Evolutionary conservation across 768 basidiomycete species (phyloP), one percentile per base, ranked within the genome.

Genomic region (Favolaschia claudopus): DNA sequence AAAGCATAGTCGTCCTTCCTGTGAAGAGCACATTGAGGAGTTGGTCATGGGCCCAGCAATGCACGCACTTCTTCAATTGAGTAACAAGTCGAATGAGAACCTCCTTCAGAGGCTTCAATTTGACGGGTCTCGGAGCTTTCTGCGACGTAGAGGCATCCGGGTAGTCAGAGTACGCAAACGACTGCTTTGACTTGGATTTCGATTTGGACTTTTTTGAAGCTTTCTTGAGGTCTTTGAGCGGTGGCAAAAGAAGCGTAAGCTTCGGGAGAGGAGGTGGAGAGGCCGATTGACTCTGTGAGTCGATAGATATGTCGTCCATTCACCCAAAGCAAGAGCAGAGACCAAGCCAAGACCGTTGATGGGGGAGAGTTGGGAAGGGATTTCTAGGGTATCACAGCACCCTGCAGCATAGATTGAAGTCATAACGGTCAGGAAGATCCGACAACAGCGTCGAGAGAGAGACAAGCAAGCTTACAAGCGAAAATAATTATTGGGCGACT

Each of bases 1-100:
- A 93, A 93, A 2, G 89, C 91, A 78, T 93, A 93, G 73, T 91
- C 89, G 69, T 93, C 92, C 72, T 89, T 92, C 77, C 92, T 93
- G 63, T 69, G 24, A 19, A 32, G 17, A 46, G 38, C 4, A 29
- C 44, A 25, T 38, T 69, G 45, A 70, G 57, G 37, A 42, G 39
- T 29, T 31, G 19, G 12, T 7, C 6, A 20, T 22, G 36, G 10
- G 28, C 32, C 62, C 52, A 37, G 40, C 10, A 46, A 17, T 27
- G 39, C 40, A 64, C 82, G 50, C 58, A 91, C 92, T 88, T 92
- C 77, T 92, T 92, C 25, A 93, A 85, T 73, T 89, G 89, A 1
- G 72, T 67, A 42, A 93, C 86, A 19, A 93, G 77, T 70, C 85
- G 87, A 4, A 76, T 69, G 43, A 93, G 72, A 22, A 92, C 89